Conservation (phyloP, 192 early-diverging fungal species). For the Piromyces finnis region DNA sequence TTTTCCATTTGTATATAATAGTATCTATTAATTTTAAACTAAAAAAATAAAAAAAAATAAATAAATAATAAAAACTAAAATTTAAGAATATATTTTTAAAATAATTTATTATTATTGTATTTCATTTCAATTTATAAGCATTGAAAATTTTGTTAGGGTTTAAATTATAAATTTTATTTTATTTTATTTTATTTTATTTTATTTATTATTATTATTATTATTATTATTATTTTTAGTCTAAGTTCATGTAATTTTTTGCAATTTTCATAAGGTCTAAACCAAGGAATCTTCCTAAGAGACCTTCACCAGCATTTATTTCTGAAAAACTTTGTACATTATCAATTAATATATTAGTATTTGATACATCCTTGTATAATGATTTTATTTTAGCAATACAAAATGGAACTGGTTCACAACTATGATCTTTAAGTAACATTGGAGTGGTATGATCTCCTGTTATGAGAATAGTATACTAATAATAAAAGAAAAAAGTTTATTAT, state of each 20-base stretch:
- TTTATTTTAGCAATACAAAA: not conserved
- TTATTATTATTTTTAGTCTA: not conserved
- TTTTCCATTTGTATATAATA: too few relatives aligned
- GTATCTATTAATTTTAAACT: too few relatives aligned
- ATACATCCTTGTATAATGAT: not conserved
- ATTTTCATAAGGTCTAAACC: not conserved
- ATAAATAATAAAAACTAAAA: too few relatives aligned
- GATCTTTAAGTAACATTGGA: not conserved
- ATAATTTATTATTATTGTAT: too few relatives aligned
- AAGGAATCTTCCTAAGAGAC: not conserved
- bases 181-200: too few relatives aligned
- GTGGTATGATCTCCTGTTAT: not conserved
- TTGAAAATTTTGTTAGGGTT: too few relatives aligned
- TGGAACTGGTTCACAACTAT: not conserved
- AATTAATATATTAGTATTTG: not conserved
- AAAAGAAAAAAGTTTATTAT: too few relatives aligned
- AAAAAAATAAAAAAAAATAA: too few relatives aligned
- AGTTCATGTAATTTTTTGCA: not conserved
- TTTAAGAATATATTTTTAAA: too few relatives aligned
- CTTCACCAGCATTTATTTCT: not conserved
- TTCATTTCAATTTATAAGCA: too few relatives aligned
- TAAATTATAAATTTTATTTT: too few relatives aligned
- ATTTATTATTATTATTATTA: too few relatives aligned
- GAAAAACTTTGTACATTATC: not conserved
- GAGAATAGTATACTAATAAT: not conserved